Evolutionary conservation across 352 stramenopile species (phyloP).

Genomic region (Phytophthora podocarpi): DNA sequence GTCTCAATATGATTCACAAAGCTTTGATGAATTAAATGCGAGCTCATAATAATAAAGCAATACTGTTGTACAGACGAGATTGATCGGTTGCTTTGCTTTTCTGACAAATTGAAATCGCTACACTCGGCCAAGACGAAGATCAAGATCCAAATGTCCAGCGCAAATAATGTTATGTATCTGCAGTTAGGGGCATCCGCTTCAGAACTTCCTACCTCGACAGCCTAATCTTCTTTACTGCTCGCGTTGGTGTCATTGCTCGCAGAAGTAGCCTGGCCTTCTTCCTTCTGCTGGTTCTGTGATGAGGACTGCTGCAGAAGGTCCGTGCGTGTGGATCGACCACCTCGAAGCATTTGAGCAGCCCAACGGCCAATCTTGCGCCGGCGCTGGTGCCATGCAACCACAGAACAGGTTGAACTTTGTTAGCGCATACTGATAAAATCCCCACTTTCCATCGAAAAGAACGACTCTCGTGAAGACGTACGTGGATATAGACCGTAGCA

Average conservation of each 20-base stretch:
- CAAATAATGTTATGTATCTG: neutral
- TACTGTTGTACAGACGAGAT: too few species aligned
- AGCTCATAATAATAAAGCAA: too few species aligned
- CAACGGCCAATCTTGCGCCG: constrained; percentile 84
- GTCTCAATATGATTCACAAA: too few species aligned
- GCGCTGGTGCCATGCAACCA: constrained; percentile 42
- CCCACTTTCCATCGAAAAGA: neutral
- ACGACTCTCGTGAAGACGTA: constrained; percentile 36
- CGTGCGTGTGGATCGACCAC: constrained; percentile 70
- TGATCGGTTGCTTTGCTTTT: too few species aligned
- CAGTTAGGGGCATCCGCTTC: neutral
- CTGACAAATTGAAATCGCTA: too few species aligned
- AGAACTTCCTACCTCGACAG: neutral
- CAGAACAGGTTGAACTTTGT: neutral
- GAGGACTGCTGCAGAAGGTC: constrained; percentile 59
- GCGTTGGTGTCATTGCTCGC: neutral
- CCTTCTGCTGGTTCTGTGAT: constrained; percentile 37
- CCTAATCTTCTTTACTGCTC: constrained; percentile 8
- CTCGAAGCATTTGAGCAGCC: constrained; percentile 85
- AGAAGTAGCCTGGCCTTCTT: constrained; percentile 19
- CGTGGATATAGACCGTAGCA: constrained; percentile 84
- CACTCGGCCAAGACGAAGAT: neutral
- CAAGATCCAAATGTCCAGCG: neutral
- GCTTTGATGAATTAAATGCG: too few species aligned
- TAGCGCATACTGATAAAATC: neutral